Evolutionary conservation across 2,329 filamentous ascomycete species (phyloP), one percentile per base, ranked within the genome.

Genomic region (Trichoderma harzianum): DNA sequence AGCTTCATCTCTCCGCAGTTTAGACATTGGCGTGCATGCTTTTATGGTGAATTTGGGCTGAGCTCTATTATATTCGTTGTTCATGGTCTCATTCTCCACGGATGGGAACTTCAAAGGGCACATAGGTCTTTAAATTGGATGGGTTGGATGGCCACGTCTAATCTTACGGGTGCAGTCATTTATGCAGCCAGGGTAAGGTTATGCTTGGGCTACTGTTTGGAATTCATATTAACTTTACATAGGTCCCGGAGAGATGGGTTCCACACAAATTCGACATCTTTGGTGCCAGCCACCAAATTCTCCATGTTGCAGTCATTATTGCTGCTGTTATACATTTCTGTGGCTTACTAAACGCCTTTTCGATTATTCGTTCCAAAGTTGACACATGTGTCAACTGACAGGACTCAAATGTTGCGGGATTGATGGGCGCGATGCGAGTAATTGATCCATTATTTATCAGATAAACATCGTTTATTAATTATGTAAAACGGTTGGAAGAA

Each of bases 31-130:
- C 71, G 74, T 2, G 74, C 72, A 11, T 51, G 63, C 47, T 74
- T 74, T 63, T 76, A 75, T 32, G 70, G 67, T 6, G 74, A 70
- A 10, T 75, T 75, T 51, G 73, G 73, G 3, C 57, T 74, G 1
- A 73, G 73, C 18, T 74, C 73, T 16, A 55, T 75, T 7, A 51
- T 74, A 7, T 74, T 74, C 16, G 72, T 75, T 21, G 11, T 34
- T 5, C 57, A 60, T 60, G 57, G 57, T 11, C 28, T 60, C 2
- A n/a, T 34, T 14, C 18, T 60, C 2, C 28, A 60, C 4, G 28
- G 57, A 4, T 60, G 57, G 57, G 57, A 30, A 12, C 18, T 60
- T 30, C 57, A 60, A 34, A n/a, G 3, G 57, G 57, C 28, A 21
- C 57, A 34, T 5, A 60, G 34, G 57, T 60, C 57, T 5, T 21